phyloP scores from a whole-genome alignment of 1,284 basidiomycete genomes.

The Singerocomus inundabilis region DNA sequence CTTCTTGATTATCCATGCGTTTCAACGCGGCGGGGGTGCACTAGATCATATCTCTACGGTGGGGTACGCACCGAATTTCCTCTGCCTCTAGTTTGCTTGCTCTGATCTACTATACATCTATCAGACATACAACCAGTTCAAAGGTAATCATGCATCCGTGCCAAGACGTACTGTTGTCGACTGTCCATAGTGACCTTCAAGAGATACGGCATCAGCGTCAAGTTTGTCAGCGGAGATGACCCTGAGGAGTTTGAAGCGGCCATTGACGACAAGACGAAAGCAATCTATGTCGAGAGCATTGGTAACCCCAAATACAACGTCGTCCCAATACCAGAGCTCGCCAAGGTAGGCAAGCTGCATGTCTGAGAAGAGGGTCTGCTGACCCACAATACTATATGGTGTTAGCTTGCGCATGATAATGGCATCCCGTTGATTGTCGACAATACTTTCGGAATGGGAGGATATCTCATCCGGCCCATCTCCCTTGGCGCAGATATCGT shows the following conservation, averaged over 20 bases:
- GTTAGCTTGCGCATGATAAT: constrained; percentile 67
- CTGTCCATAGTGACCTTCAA: constrained; percentile 62
- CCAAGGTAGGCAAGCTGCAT: constrained; percentile 48
- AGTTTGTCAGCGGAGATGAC: constrained; percentile 67
- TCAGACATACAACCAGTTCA: constrained; percentile 87
- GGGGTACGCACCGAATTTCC: constrained; percentile 44
- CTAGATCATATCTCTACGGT: constrained; percentile 62
- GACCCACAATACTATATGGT: neutral
- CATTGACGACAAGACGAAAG: constrained; percentile 78
- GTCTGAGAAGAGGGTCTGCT: neutral
- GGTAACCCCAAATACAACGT: constrained; percentile 85
- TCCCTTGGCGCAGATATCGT: constrained; percentile 83
- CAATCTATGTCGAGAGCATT: constrained; percentile 80
- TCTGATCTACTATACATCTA: neutral
- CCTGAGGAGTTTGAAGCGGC: constrained; percentile 69
- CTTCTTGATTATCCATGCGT: neutral
- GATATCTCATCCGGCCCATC: constrained; percentile 59
- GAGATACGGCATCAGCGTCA: constrained; percentile 75
- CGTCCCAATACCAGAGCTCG: constrained; percentile 68
- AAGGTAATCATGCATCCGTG: constrained; percentile 46
- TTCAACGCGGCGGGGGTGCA: neutral
- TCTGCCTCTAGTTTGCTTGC: neutral
- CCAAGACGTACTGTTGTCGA: neutral
- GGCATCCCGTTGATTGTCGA: constrained; percentile 83
- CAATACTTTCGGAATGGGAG: constrained; percentile 89